phyloP scores from a whole-genome alignment of 148 eudicot species.

The Rhododendron kiyosumense region DNA sequence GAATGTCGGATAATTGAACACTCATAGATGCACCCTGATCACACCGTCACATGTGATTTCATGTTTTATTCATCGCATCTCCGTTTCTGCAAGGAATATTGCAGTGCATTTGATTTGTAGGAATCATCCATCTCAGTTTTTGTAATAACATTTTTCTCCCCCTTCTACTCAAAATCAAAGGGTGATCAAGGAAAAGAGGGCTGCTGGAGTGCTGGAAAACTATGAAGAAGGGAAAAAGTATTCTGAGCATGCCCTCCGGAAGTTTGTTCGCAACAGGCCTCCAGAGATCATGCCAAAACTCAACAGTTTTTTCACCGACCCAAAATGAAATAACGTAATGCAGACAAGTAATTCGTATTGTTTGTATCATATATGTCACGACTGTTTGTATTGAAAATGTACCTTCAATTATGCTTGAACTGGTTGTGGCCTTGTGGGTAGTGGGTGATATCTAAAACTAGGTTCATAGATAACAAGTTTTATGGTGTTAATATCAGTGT shows the following conservation, averaged over 20 bases:
- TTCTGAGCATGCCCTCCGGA: constrained; percentile 55
- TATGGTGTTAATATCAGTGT: not conserved
- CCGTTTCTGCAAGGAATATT: not conserved
- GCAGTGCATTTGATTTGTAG: not conserved
- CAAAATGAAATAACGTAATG: constrained; percentile 21
- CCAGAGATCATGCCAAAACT: constrained; percentile 81
- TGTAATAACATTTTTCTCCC: not conserved
- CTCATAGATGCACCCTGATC: not conserved
- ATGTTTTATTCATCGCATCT: not conserved
- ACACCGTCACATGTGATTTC: not conserved
- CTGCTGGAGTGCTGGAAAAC: constrained; percentile 80
- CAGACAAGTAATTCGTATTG: not conserved
- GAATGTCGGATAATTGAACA: not conserved
- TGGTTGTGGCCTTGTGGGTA: not conserved
- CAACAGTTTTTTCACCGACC: constrained; percentile 64
- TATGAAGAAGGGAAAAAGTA: constrained; percentile 66
- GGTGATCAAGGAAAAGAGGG: constrained; percentile 77
- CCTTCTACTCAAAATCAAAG: constrained; percentile 19
- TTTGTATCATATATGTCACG: not conserved
- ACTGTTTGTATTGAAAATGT: not conserved
- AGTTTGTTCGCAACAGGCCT: constrained; percentile 59
- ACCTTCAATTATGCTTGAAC: not conserved
- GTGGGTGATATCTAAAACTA: not conserved
- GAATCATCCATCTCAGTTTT: not conserved
- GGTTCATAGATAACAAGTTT: not conserved